Evolutionary conservation across 805 yeast species (phyloP), one percentile per base, ranked within the genome.

Genomic region (Pichia ethanolica): DNA sequence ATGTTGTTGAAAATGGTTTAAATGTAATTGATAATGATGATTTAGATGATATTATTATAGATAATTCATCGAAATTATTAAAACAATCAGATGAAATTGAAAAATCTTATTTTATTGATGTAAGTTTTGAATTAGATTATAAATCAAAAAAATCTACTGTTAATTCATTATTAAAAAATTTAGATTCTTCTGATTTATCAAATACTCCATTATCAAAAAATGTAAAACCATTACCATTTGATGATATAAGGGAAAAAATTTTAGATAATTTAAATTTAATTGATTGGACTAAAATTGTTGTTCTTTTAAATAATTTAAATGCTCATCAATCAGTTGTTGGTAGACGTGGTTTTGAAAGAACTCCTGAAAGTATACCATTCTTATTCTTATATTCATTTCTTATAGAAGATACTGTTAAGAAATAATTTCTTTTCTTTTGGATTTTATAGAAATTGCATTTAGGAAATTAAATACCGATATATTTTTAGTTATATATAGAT

Each of bases 261-360:
- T 62, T 78, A 35, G 61, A 71, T 2, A 76, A 78, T 53, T 69
- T 90, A 60, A 86, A 87, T 63, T 57, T 64, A 25, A 62, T 91
- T 27, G 72, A 75, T 3, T 90, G 97, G 96, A 70, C 78, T 44
- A 88, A 90, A 61, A 75, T 86, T 40, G 86, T 93, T 0, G 82
- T 84, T 2, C 80, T 78, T 56, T 72, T 90, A 43, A 82, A 81
- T 53, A 75, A 83, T 14, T 71, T 84, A 59, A 89, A 89, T 63
- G 82, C 97, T 0, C 98, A 90, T 61, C 96, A 86, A 51, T 86
- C 86, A 5, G 86, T 91, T 47, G 86, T 89, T 14, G 88, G 91
- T 14, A 73, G 98, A 54, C 72, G 82, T 49, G 89, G 89, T 0
- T 67, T 79, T 2, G 70, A 70, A 26, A 72, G 75, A 44, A 72